Percentiles rank a stretch among this genome's conserved stretches.
Conservation (phyloP, 106 monocot species). For the Apostasia shenzhenica region DNA sequence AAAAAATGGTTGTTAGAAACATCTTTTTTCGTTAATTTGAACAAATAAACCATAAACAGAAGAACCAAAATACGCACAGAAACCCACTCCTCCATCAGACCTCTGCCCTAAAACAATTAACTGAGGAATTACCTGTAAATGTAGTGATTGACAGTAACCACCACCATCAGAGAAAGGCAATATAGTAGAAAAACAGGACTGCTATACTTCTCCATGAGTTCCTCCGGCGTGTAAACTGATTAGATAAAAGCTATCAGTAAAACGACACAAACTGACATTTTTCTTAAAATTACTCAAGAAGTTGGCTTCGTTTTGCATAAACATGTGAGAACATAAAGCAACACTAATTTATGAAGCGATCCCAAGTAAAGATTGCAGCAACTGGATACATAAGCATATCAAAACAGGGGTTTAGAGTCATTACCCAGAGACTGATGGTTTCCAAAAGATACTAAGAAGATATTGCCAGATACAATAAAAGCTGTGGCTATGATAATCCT, state of each 20-base stretch:
- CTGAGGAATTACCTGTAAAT: conserved; percentile 63
- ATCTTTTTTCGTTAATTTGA: not conserved
- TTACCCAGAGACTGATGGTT: conserved; percentile 99
- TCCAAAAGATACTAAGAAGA: conserved; percentile 92
- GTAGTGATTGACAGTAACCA: conserved; percentile 66
- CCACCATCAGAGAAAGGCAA: conserved; percentile 60
- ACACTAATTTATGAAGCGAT: no score
- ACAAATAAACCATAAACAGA: not conserved
- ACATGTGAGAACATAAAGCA: no score
- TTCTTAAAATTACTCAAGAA: no score
- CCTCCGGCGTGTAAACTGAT: conserved; percentile 86
- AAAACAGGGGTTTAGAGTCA: not conserved
- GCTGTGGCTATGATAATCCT: conserved; percentile 82
- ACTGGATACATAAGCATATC: no score
- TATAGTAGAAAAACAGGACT: conserved; percentile 86
- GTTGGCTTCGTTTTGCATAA: no score
- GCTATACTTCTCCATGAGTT: conserved; percentile 71
- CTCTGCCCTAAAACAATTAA: not conserved
- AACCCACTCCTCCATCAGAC: not conserved
- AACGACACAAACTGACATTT: no score
- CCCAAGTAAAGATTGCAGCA: no score
- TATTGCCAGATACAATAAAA: conserved; percentile 90
- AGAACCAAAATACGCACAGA: not conserved
- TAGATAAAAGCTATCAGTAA: conserved; percentile 9
- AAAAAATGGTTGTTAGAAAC: conserved; percentile 6